Percentiles rank a stretch among this genome's conserved stretches.
Evolutionary conservation across 176 grass and related monocot species (phyloP).

Genomic region (Bolboschoenus planiculmis): DNA sequence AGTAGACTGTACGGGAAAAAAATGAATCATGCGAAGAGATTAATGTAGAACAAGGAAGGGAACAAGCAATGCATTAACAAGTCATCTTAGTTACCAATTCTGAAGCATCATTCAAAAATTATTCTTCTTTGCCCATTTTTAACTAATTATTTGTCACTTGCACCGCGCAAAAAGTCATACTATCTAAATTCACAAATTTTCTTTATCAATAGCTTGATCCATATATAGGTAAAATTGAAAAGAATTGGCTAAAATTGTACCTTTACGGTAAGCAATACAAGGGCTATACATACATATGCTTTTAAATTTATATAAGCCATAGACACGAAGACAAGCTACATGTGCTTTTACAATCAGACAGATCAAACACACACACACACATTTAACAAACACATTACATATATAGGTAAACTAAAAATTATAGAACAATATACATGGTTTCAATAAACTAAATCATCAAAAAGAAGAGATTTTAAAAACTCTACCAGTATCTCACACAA

Average conservation of each 20-base stretch:
- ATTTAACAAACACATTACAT: not conserved
- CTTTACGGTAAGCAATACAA: not conserved
- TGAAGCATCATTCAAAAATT: too few relatives aligned
- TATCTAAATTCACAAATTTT: too few relatives aligned
- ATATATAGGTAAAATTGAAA: not conserved
- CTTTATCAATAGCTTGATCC: too few relatives aligned
- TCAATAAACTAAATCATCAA: slow-evolving; percentile 18
- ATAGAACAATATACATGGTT: not conserved
- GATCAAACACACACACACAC: not conserved
- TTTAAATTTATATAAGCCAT: not conserved
- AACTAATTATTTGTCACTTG: too few relatives aligned
- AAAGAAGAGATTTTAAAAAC: not conserved
- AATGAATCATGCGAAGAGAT: too few relatives aligned
- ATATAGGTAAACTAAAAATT: not conserved
- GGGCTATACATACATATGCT: not conserved
- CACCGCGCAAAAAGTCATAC: too few relatives aligned
- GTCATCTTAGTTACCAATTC: too few relatives aligned
- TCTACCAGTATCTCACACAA: not conserved
- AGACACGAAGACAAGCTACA: not conserved
- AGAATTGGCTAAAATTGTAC: not conserved
- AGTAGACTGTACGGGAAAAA: not conserved
- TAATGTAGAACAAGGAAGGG: too few relatives aligned
- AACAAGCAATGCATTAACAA: too few relatives aligned
- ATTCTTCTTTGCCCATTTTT: too few relatives aligned
- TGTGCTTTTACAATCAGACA: not conserved